These are phyloP conservation scores for Candida multigemmis DNA, from an alignment of 805 yeast species.

Conservation along the genomic window DNA sequence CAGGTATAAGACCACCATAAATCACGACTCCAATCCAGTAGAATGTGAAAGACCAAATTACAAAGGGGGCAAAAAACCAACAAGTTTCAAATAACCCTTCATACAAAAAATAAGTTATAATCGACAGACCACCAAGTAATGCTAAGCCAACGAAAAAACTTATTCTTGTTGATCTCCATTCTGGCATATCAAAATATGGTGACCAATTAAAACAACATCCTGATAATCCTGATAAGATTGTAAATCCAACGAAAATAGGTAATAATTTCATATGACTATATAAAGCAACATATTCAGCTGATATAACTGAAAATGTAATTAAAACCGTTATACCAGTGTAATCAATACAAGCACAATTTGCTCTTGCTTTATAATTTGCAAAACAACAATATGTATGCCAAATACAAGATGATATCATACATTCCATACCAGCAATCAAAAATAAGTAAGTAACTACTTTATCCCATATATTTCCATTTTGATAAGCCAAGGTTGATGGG, in stretches of 20 bases:
- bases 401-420: slow-evolving; percentile 67
- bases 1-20: slow-evolving; percentile 85
- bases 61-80: slow-evolving; percentile 54
- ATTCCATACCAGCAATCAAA: slow-evolving; percentile 62
- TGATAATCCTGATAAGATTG: slow-evolving; percentile 55
- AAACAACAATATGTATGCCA: slow-evolving; percentile 93
- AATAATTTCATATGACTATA: slow-evolving; percentile 48
- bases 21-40: slow-evolving; percentile 78
- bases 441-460: slow-evolving; percentile 54
- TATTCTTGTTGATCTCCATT: slow-evolving; percentile 70
- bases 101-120: slow-evolving; percentile 42
- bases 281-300: slow-evolving; percentile 76
- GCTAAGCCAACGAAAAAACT: slow-evolving; percentile 75
- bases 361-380: slow-evolving; percentile 50
- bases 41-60: slow-evolving; percentile 60
- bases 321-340: slow-evolving; percentile 89
- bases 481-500: slow-evolving; percentile 50
- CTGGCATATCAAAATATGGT: slow-evolving; percentile 85
- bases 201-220: slow-evolving; percentile 87
- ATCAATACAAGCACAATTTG: slow-evolving; percentile 85
- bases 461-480: slow-evolving; percentile 29
- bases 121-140: slow-evolving; percentile 61
- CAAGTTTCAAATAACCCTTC: slow-evolving; percentile 50
- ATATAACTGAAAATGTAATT: slow-evolving; percentile 80
- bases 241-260: slow-evolving; percentile 44